Conservation (phyloP, 2,329 filamentous ascomycete species). For the Hypoxylon sp. region DNA sequence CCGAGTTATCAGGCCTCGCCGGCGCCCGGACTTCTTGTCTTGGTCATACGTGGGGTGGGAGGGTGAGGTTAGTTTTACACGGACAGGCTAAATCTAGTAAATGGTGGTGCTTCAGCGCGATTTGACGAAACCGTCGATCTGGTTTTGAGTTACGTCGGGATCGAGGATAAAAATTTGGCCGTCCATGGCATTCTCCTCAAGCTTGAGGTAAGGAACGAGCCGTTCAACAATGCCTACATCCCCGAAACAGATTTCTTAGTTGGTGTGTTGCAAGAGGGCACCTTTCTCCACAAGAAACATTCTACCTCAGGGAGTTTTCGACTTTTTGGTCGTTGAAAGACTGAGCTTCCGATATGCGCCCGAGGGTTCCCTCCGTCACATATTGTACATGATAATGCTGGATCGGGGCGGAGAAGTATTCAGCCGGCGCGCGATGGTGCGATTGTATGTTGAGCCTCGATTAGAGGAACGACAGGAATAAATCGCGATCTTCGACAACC, state of each 20-base stretch:
- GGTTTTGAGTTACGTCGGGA: background rate
- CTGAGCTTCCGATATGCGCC: constrained; percentile 3
- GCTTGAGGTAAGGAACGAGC: constrained; percentile 12
- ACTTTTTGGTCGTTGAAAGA: constrained; percentile 3
- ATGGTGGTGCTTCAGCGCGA: constrained; percentile 1
- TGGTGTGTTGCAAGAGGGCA: constrained; percentile 10
- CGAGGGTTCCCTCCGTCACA: constrained; percentile 3
- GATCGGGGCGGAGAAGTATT: background rate
- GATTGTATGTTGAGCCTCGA: constrained; percentile 10
- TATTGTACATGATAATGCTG: constrained; percentile 5
- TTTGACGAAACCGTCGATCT: constrained; percentile 13
- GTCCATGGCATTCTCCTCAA: background rate
- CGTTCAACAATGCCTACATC: constrained; percentile 16
- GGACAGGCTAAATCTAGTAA: constrained; percentile 3
- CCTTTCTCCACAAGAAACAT: constrained; percentile 23
- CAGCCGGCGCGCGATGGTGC: constrained; percentile 4
- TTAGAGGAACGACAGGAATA: background rate
- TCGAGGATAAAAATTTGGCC: background rate
- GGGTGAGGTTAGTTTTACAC: background rate
- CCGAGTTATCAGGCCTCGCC: constrained; percentile 3
- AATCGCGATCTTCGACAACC: background rate
- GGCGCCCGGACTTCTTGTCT: constrained; percentile 12
- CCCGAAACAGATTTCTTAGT: constrained; percentile 2
- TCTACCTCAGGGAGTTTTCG: background rate
- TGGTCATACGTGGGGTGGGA: constrained; percentile 16